Evolutionary conservation across 495 filamentous ascomycete species (phyloP).

Genomic region (Staphylotrichum tortipilum): DNA sequence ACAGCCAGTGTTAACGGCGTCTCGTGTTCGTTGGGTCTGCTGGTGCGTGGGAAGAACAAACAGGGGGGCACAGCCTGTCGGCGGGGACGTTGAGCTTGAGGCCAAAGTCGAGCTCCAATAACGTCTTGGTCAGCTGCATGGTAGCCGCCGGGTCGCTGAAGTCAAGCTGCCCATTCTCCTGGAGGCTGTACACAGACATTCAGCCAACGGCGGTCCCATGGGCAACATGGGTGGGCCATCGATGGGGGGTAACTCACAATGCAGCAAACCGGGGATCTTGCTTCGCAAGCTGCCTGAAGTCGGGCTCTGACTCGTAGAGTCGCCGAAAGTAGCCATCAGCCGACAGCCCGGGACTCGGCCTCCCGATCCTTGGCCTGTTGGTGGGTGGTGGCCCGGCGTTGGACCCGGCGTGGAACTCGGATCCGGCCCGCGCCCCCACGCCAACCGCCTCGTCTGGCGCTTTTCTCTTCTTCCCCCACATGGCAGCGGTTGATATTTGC

Average conservation of each 20-base stretch:
- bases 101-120: slow-evolving; percentile 68
- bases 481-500: neutral
- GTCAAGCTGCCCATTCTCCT: slow-evolving; percentile 59
- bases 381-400: neutral
- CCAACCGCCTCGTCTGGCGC: slow-evolving; percentile 1
- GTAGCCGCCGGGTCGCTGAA: slow-evolving; percentile 74
- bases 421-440: neutral
- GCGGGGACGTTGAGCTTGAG: slow-evolving; percentile 60
- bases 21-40: neutral
- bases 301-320: slow-evolving; percentile 26
- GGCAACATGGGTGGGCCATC: neutral
- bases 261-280: slow-evolving; percentile 25
- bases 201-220: too few relatives aligned
- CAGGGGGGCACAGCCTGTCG: slow-evolving; percentile 84
- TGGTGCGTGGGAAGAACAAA: slow-evolving; percentile 28
- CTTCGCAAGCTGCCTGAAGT: slow-evolving; percentile 30
- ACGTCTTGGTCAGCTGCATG: slow-evolving; percentile 71
- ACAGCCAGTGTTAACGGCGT: neutral
- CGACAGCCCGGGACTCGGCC: neutral
- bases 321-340: slow-evolving; percentile 29
- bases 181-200: slow-evolving; percentile 35
- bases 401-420: neutral
- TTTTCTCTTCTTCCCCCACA: slow-evolving; percentile 22
- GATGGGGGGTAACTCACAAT: slow-evolving; percentile 8
- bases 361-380: neutral